Evolutionary conservation across 495 filamentous ascomycete genomes (phyloP).

Genomic region (Penicillium goetzii): DNA sequence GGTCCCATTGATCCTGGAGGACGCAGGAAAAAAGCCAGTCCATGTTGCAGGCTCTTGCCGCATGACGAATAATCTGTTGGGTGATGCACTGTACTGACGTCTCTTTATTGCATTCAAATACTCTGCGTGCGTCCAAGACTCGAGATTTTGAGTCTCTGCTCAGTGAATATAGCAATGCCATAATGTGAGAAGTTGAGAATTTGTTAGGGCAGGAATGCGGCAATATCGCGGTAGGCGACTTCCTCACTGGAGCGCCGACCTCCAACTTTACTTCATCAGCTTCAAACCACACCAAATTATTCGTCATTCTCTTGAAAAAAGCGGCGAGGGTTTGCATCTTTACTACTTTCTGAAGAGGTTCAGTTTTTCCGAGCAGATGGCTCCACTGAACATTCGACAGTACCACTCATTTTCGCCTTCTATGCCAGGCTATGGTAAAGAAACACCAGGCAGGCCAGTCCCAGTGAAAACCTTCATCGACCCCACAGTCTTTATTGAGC

Average conservation of each 20-base stretch:
- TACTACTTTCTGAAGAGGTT: neutral
- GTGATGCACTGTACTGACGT: no score
- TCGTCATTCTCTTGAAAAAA: neutral
- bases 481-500: constrained; percentile 35
- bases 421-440: constrained; percentile 27
- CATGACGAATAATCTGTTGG: no score
- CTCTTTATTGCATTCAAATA: no score
- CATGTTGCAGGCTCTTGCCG: neutral
- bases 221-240: neutral
- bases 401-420: constrained; percentile 29
- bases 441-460: constrained; percentile 18
- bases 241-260: neutral
- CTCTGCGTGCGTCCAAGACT: no score
- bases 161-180: neutral
- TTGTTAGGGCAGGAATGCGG: neutral
- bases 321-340: constrained; percentile 1
- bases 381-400: constrained; percentile 39
- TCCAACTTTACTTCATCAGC: neutral
- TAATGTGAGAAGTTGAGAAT: neutral
- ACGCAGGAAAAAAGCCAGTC: neutral
- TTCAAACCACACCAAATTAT: neutral
- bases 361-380: constrained; percentile 31
- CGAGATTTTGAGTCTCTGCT: neutral
- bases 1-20: neutral
- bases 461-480: constrained; percentile 31